Conservation (phyloP, 805 yeast genomes). For the Nakazawaea anatomiae region DNA sequence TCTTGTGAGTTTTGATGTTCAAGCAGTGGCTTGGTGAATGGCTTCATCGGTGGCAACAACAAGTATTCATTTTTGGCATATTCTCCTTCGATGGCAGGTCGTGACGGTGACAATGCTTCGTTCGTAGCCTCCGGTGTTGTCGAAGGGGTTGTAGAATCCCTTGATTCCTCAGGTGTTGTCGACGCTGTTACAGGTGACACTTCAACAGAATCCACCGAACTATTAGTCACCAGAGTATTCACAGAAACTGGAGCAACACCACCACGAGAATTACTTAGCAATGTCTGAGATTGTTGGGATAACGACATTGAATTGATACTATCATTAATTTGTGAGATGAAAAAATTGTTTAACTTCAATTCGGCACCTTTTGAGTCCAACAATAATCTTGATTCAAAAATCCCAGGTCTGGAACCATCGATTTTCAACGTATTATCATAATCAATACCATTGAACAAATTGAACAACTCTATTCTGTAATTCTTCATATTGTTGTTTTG, state of each 20-base stretch:
- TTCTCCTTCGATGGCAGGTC: not conserved
- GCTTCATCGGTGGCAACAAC: conserved; percentile 6
- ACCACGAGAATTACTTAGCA: not conserved
- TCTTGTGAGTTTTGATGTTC: conserved; percentile 2
- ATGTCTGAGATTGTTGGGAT: not conserved
- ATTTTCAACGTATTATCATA: conserved; percentile 41
- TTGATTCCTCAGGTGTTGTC: not conserved
- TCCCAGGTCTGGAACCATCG: conserved; percentile 58
- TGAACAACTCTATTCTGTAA: conserved; percentile 49
- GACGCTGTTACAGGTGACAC: not conserved
- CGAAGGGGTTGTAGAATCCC: not conserved
- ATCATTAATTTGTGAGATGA: conserved; percentile 30
- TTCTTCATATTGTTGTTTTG: conserved; percentile 24
- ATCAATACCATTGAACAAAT: conserved; percentile 47
- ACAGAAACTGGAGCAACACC: not conserved
- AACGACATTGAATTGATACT: conserved; percentile 30
- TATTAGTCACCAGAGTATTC: not conserved
- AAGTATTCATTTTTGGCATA: conserved; percentile 4
- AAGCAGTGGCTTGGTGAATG: conserved; percentile 6
- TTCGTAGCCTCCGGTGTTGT: too few species aligned
- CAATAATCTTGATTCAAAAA: conserved; percentile 50
- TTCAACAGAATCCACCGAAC: not conserved
- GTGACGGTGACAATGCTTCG: not conserved
- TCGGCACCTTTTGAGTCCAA: conserved; percentile 44
- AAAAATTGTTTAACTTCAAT: conserved; percentile 34